phyloP scores from a whole-genome alignment of 495 filamentous ascomycete genomes.

The Aspergillus coremiiformis region DNA sequence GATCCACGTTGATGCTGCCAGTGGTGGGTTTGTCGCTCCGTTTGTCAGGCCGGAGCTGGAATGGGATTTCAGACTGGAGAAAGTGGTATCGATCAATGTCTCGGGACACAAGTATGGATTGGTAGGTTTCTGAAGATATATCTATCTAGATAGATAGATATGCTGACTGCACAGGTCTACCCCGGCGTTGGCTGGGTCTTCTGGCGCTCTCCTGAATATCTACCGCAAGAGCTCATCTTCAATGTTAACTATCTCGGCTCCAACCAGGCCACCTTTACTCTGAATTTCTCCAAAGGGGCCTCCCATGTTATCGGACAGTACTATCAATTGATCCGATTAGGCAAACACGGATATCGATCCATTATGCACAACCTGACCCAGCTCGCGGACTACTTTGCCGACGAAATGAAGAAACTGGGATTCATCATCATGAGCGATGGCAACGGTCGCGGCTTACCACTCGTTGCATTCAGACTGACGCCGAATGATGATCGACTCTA shows the following conservation, averaged over 20 bases:
- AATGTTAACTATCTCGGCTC: conserved; percentile 96
- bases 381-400: conserved; percentile 71
- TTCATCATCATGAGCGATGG: conserved; percentile 81
- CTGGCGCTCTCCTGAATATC: conserved; percentile 74
- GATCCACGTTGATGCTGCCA: conserved; percentile 88
- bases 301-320: conserved; percentile 92
- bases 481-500: conserved; percentile 53
- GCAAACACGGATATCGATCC: conserved; percentile 75
- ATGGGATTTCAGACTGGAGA: conserved; percentile 84
- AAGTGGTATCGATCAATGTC: conserved; percentile 86
- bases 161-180: conserved; percentile 55
- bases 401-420: conserved; percentile 59
- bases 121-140: conserved; percentile 27
- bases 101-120: conserved; percentile 82
- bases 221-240: conserved; percentile 88
- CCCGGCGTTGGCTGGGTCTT: conserved; percentile 90
- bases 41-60: conserved; percentile 73
- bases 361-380: conserved; percentile 86
- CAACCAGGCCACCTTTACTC: conserved; percentile 93
- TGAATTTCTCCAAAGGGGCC: conserved; percentile 92
- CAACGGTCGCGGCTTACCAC: conserved; percentile 65
- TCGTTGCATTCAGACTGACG: conserved; percentile 77
- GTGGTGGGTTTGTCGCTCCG: conserved; percentile 82
- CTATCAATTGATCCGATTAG: conserved; percentile 89
- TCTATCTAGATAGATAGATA: neutral